A percentile compares a stretch with the other conserved stretches of the same genome.
Evolutionary conservation across 1,284 basidiomycete genomes (phyloP).

Genomic region (Microbotryum lychnidis-dioicae): DNA sequence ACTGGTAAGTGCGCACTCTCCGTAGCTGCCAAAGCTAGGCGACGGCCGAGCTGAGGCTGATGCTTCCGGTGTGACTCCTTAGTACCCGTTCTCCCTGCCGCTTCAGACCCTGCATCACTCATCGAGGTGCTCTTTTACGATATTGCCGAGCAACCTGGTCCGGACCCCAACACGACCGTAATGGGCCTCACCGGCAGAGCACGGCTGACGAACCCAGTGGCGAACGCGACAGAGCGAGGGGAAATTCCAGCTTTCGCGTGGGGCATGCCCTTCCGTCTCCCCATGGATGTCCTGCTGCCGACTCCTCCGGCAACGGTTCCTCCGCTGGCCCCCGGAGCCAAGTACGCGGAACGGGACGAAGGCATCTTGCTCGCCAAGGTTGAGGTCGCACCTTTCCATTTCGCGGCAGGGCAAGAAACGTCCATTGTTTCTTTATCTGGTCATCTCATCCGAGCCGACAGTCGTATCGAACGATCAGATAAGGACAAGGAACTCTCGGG

Average conservation of each 20-base stretch:
- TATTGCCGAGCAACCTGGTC: conserved; percentile 2
- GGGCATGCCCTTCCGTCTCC: conserved; percentile 26
- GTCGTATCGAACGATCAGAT: neutral
- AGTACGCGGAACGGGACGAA: neutral
- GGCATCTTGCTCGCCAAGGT: conserved; percentile 27
- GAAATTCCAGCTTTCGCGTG: conserved; percentile 11
- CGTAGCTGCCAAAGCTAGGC: no score
- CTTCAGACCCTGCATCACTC: conserved; percentile 19
- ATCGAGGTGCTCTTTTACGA: conserved; percentile 16
- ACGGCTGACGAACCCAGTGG: conserved; percentile 16
- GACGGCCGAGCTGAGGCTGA: no score
- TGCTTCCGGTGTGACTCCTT: neutral
- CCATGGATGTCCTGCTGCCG: conserved; percentile 17
- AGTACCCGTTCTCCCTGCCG: conserved; percentile 28
- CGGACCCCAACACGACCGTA: conserved; percentile 10
- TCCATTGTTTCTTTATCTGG: conserved; percentile 24
- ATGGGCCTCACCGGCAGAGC: conserved; percentile 15
- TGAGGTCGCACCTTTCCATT: conserved; percentile 26
- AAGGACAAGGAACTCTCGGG: conserved; percentile 9
- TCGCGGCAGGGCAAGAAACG: conserved; percentile 6
- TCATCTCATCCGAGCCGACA: conserved; percentile 25
- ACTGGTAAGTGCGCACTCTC: no score
- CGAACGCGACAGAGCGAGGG: neutral
- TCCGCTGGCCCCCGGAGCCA: neutral
- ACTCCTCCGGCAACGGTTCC: neutral